Percentiles rank a stretch among this genome's conserved stretches.
phyloP scores from a whole-genome alignment of 306 rosid species.

The Phaseolus lunatus region DNA sequence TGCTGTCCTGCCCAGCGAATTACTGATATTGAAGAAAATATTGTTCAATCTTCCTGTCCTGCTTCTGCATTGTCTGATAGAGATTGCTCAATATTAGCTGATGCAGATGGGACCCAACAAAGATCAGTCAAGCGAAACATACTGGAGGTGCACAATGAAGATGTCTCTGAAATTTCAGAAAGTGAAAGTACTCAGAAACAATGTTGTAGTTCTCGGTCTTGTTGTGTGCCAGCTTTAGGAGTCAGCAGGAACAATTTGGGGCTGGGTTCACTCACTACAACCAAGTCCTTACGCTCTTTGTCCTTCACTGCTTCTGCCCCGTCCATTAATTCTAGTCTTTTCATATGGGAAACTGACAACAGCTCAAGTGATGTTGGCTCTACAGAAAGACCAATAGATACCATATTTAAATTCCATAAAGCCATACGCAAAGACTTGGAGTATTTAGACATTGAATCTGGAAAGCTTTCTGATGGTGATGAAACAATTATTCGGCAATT shows the following conservation, averaged over 20 bases:
- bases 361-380: slow-evolving; percentile 65
- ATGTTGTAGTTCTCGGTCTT: slow-evolving; percentile 72
- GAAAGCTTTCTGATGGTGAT: slow-evolving; percentile 89
- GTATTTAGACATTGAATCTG: slow-evolving; percentile 97
- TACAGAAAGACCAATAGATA: slow-evolving; percentile 95
- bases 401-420: slow-evolving; percentile 96
- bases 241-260: slow-evolving; percentile 89
- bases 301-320: slow-evolving; percentile 89
- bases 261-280: slow-evolving; percentile 69
- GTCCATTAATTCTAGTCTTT: slow-evolving; percentile 93
- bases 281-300: slow-evolving; percentile 87
- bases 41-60: slow-evolving; percentile 59
- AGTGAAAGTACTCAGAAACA: slow-evolving; percentile 54
- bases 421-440: slow-evolving; percentile 98
- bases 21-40: slow-evolving; percentile 69
- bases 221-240: slow-evolving; percentile 95
- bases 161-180: slow-evolving; percentile 52
- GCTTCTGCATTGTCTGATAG: slow-evolving; percentile 63
- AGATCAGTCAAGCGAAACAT: slow-evolving; percentile 69
- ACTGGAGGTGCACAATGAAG: slow-evolving; percentile 53
- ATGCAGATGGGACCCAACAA: slow-evolving; percentile 61
- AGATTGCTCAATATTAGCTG: slow-evolving; percentile 58
- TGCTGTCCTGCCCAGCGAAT: slow-evolving; percentile 77
- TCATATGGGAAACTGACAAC: slow-evolving; percentile 88
- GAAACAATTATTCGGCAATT: slow-evolving; percentile 79